Conservation (phyloP, 2,329 filamentous ascomycete species). For the Parastagonospora avenae region DNA sequence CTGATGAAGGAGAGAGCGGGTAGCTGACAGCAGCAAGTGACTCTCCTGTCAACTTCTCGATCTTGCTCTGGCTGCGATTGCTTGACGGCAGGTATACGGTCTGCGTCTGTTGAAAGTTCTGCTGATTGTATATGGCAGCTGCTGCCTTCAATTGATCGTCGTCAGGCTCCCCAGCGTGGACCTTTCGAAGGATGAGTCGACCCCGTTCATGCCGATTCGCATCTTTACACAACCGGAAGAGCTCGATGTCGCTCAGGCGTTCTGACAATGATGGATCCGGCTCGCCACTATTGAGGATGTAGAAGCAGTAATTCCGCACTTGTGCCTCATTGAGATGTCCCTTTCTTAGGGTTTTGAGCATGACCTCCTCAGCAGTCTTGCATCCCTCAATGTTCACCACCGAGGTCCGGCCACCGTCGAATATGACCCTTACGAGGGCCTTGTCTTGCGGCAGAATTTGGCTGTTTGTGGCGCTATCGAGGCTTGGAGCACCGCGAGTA, state of each 20-base stretch:
- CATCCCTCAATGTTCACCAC: constrained; percentile 93
- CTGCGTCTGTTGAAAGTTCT: constrained; percentile 73
- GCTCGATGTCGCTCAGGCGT: constrained; percentile 81
- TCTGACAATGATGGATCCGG: constrained; percentile 81
- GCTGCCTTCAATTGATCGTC: constrained; percentile 84
- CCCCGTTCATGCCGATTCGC: constrained; percentile 84
- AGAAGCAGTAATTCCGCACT: constrained; percentile 95
- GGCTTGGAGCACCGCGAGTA: constrained; percentile 78
- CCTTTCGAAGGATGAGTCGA: constrained; percentile 86
- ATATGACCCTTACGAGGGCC: constrained; percentile 90
- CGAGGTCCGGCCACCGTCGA: constrained; percentile 86
- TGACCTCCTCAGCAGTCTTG: constrained; percentile 89
- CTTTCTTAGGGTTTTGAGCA: constrained; percentile 86
- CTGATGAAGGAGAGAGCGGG: constrained; percentile 80
- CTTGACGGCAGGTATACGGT: constrained; percentile 64
- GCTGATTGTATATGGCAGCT: constrained; percentile 86
- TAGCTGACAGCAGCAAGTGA: constrained; percentile 84
- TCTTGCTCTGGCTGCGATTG: constrained; percentile 81
- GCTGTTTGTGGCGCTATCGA: constrained; percentile 78
- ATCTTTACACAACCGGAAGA: constrained; percentile 90
- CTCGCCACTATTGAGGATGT: constrained; percentile 84
- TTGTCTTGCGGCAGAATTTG: constrained; percentile 83
- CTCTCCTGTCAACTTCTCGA: constrained; percentile 88
- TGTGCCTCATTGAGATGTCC: constrained; percentile 88
- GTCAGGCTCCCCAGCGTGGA: constrained; percentile 89